Percentiles rank a stretch among this genome's conserved stretches.
Evolutionary conservation across 2,329 filamentous ascomycete genomes (phyloP).

Genomic region (Alternaria viburni): DNA sequence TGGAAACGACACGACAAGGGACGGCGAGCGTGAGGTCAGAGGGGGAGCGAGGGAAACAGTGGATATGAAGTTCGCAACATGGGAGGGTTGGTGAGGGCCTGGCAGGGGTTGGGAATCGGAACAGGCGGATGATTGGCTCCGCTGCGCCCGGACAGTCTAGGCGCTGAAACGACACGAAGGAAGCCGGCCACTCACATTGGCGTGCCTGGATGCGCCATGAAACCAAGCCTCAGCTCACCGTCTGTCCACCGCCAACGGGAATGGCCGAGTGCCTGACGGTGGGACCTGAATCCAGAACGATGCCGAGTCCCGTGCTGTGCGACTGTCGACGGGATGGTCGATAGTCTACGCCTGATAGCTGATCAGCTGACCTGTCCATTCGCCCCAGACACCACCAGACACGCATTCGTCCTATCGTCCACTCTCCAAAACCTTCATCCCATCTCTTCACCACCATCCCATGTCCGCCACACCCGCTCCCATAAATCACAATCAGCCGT

Average conservation of each 20-base stretch:
- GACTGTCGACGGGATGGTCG: not conserved
- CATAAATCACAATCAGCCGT: not conserved
- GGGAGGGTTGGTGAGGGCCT: conserved; percentile 3
- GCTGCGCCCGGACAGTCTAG: conserved; percentile 15
- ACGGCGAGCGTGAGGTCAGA: conserved; percentile 23
- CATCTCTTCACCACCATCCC: not conserved
- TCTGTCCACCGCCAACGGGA: conserved; percentile 6
- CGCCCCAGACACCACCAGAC: not conserved
- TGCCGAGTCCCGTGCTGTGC: not conserved
- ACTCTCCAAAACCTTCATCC: not conserved
- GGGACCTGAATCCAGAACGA: not conserved
- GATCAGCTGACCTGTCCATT: not conserved
- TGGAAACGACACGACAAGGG: conserved; percentile 18
- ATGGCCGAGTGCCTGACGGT: not conserved
- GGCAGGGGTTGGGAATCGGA: conserved; percentile 6
- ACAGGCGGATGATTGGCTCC: conserved; percentile 24
- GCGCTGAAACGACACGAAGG: conserved; percentile 27
- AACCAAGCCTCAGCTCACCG: conserved; percentile 22
- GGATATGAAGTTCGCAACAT: conserved; percentile 30
- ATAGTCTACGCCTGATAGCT: not conserved
- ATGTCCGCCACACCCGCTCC: conserved; percentile 6
- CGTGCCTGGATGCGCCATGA: conserved; percentile 36
- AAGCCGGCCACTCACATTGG: conserved; percentile 26
- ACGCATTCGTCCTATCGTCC: not conserved
- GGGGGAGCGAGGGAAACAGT: conserved; percentile 28